phyloP scores from a whole-genome alignment of 345 rosid species.

The Fremontodendron californicum region DNA sequence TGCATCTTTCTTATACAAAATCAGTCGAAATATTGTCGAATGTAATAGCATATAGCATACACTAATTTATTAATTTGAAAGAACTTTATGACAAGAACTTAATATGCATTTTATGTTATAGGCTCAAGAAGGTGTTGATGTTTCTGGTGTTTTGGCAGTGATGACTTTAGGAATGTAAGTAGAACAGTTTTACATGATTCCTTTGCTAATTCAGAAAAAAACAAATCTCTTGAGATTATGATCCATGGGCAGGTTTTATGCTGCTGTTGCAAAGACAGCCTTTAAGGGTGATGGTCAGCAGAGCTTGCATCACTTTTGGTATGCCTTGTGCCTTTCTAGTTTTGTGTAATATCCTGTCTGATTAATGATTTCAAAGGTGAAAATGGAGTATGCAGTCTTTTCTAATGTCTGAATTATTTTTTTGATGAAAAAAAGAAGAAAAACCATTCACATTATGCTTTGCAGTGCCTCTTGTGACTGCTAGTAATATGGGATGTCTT shows the following conservation, averaged over 20 bases:
- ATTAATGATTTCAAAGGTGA: background rate
- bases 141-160: constrained; percentile 95
- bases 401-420: background rate
- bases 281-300: constrained; percentile 92
- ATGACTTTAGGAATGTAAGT: constrained; percentile 98
- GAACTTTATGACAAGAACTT: background rate
- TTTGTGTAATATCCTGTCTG: background rate
- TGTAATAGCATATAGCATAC: background rate
- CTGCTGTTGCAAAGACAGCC: constrained; percentile 87
- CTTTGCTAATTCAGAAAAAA: constrained; percentile 14
- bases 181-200: constrained; percentile 13
- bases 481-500: background rate
- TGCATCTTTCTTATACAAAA: background rate
- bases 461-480: background rate
- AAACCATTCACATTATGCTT: background rate
- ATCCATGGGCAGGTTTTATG: constrained; percentile 68
- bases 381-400: background rate
- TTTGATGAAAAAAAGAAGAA: background rate
- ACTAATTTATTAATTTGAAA: background rate
- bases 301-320: constrained; percentile 97
- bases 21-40: background rate
- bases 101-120: constrained; percentile 30
- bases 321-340: constrained; percentile 17
- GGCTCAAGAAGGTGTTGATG: constrained; percentile 87
- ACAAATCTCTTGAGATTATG: constrained; percentile 14